Conservation (phyloP, 192 early-diverging fungal genomes). For the Podila clonocystis region DNA sequence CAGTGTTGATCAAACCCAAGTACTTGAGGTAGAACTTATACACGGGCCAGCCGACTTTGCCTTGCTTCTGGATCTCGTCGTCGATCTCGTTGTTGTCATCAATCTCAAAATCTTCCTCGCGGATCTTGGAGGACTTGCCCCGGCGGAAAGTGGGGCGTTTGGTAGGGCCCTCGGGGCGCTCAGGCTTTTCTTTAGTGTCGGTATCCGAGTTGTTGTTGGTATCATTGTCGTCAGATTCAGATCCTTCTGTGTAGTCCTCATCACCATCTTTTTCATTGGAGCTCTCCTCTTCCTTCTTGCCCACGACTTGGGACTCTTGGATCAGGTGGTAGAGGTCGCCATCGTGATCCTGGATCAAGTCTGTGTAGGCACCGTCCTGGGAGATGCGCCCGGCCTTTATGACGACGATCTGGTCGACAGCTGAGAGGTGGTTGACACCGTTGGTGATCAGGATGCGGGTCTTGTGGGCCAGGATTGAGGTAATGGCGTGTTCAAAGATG, state of each 20-base stretch:
- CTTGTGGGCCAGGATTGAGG: constrained; percentile 71
- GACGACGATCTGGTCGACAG: constrained; percentile 75
- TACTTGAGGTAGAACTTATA: constrained; percentile 35
- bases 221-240: background rate
- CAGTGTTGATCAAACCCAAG: background rate
- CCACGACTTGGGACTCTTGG: constrained; percentile 20
- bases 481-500: constrained; percentile 52
- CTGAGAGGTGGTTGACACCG: constrained; percentile 75
- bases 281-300: background rate
- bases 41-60: constrained; percentile 30
- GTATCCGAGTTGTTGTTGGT: background rate
- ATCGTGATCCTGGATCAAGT: constrained; percentile 64
- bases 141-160: constrained; percentile 24
- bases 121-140: constrained; percentile 26
- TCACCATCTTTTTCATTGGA: background rate
- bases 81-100: constrained; percentile 29
- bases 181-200: background rate
- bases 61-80: constrained; percentile 21
- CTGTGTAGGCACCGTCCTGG: constrained; percentile 70
- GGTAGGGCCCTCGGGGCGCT: background rate
- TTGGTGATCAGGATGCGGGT: constrained; percentile 84
- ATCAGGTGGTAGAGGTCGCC: constrained; percentile 73
- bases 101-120: constrained; percentile 12
- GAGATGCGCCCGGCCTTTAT: constrained; percentile 73
- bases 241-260: background rate